phyloP scores from a whole-genome alignment of 1,139 yeast genomes.

The Blastobotrys serpentis region DNA sequence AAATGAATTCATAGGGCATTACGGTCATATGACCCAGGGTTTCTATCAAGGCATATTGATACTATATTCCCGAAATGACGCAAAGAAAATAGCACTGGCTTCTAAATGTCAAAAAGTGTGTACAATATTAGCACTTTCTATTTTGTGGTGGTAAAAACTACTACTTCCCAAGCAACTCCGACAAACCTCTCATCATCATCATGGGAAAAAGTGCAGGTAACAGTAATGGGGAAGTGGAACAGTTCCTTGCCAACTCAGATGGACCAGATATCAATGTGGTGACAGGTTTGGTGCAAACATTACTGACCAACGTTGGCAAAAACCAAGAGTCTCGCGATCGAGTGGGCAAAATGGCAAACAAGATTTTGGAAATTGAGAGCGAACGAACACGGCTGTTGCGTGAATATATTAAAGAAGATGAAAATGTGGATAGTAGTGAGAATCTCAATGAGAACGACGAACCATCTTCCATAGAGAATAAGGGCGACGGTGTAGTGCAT shows the following conservation, averaged over 20 bases:
- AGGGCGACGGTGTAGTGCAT: too few relatives aligned
- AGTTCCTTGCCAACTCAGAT: not conserved
- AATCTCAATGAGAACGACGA: constrained; percentile 15
- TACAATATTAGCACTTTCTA: too few relatives aligned
- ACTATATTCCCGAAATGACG: too few relatives aligned
- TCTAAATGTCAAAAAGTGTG: too few relatives aligned
- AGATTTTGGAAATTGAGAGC: constrained; percentile 22
- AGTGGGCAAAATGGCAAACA: constrained; percentile 20
- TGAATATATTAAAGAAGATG: constrained; percentile 15
- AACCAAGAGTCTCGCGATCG: constrained; percentile 22
- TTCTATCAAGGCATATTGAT: too few relatives aligned
- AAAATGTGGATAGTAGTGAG: constrained; percentile 10
- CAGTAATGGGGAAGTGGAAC: not conserved
- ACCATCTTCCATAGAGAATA: too few relatives aligned
- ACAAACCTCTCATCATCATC: not conserved
- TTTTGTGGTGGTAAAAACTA: too few relatives aligned
- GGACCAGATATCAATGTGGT: constrained; percentile 14
- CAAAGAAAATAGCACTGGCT: too few relatives aligned
- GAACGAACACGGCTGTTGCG: constrained; percentile 21
- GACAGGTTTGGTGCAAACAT: constrained; percentile 25
- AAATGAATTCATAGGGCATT: too few relatives aligned
- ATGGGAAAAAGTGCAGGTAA: not conserved
- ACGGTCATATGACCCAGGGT: too few relatives aligned
- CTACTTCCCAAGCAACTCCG: too few relatives aligned
- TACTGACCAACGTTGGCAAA: constrained; percentile 20